These are phyloP conservation scores for Plasmodium vivax DNA, from an alignment of 169 alveolate species.

Conservation along the genomic window DNA sequence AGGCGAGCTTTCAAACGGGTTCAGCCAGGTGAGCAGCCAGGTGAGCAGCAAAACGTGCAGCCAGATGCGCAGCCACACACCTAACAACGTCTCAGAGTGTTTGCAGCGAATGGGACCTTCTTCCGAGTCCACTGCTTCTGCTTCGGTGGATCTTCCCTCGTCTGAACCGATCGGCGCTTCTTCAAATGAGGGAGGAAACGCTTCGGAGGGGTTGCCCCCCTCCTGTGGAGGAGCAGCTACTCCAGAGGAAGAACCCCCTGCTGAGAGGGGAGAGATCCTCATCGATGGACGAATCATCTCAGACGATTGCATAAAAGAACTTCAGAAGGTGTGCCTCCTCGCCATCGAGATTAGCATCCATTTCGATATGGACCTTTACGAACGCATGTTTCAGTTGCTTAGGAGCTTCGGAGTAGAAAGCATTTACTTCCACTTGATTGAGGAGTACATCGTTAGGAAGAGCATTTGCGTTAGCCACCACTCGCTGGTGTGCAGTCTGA, in stretches of 20 bases:
- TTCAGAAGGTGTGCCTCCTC: constrained; percentile 9
- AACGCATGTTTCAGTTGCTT: constrained; percentile 24
- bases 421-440: constrained; percentile 33
- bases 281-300: neutral
- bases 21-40: neutral
- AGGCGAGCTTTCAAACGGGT: neutral
- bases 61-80: neutral
- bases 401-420: constrained; percentile 2
- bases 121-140: neutral
- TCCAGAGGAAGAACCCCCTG: neutral
- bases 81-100: neutral
- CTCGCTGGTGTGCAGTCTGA: neutral
- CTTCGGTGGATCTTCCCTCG: neutral
- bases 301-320: constrained; percentile 1
- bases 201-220: neutral
- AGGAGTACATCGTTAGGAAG: constrained; percentile 23
- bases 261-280: neutral
- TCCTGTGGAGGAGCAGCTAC: neutral
- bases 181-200: neutral
- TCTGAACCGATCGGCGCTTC: neutral
- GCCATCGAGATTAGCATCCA: constrained; percentile 27
- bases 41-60: too few species aligned
- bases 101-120: neutral
- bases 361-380: constrained; percentile 26
- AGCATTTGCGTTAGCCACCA: constrained; percentile 20